A percentile compares a stretch with the other conserved stretches of the same genome.
Evolutionary conservation across 768 basidiomycete genomes (phyloP).

Genomic region (Agaricus sinodeliciosus): DNA sequence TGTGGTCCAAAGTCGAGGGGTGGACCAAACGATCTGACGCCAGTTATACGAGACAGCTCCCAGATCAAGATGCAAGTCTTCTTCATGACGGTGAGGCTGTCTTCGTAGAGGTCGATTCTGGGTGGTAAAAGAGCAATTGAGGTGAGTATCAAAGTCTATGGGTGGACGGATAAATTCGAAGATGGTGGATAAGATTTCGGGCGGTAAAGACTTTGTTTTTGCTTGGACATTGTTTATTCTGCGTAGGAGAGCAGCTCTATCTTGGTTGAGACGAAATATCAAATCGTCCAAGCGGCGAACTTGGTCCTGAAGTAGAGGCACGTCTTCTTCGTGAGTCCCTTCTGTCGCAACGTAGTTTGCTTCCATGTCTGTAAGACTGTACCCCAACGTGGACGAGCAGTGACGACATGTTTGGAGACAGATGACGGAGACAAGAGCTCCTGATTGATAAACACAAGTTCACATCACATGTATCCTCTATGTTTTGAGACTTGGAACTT

Average conservation of each 20-base stretch:
- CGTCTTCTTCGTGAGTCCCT: too few relatives aligned
- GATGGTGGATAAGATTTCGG: neutral
- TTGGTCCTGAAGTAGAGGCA: neutral
- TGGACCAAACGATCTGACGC: neutral
- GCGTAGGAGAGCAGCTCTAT: neutral
- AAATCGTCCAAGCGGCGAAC: neutral
- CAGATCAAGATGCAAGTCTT: neutral
- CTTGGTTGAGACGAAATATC: neutral
- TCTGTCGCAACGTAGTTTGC: too few relatives aligned
- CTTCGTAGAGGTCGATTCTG: too few relatives aligned
- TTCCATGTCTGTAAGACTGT: too few relatives aligned
- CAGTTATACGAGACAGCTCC: neutral
- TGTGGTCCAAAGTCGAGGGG: slow-evolving; percentile 2
- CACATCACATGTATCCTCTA: too few relatives aligned
- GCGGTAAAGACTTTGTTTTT: neutral
- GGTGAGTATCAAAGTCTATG: neutral
- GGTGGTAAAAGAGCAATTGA: too few relatives aligned
- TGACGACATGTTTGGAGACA: too few relatives aligned
- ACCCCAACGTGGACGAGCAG: too few relatives aligned
- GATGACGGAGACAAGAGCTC: too few relatives aligned
- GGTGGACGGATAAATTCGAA: neutral
- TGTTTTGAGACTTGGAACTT: too few relatives aligned
- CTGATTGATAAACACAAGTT: too few relatives aligned
- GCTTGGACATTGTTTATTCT: neutral
- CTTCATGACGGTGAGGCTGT: neutral